Conservation (phyloP, 1,284 basidiomycete genomes). For the Salmacisia buchloeana region DNA sequence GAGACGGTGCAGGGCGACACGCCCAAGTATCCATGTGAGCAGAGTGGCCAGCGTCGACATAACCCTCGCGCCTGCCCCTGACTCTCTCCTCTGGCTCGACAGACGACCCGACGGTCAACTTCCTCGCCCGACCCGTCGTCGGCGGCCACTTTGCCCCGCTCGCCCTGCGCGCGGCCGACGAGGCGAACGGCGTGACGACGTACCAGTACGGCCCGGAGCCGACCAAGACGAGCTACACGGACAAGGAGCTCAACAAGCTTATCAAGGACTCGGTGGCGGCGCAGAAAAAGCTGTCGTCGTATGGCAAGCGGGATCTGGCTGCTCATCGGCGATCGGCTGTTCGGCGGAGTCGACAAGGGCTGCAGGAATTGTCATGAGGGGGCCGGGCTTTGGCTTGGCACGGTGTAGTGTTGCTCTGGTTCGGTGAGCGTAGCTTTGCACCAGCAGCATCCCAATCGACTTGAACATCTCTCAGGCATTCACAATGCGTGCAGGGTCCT, state of each 20-base stretch:
- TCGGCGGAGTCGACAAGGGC: no score
- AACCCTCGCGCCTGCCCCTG: background rate
- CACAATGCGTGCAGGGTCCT: no score
- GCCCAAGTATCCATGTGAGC: conserved; percentile 18
- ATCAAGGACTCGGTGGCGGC: background rate
- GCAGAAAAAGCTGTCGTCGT: background rate
- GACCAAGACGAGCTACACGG: background rate
- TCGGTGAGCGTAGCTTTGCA: no score
- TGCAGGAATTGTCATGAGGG: no score
- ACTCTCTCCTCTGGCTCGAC: background rate
- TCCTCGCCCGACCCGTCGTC: conserved; percentile 48
- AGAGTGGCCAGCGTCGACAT: background rate
- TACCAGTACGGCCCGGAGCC: conserved; percentile 17
- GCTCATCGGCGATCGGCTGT: background rate
- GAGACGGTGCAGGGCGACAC: conserved; percentile 39
- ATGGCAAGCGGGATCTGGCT: background rate
- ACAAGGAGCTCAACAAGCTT: background rate
- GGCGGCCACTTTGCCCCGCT: conserved; percentile 50
- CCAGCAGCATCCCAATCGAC: no score
- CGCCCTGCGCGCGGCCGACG: conserved; percentile 46
- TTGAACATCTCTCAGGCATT: no score
- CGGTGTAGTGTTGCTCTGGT: no score
- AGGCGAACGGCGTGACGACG: conserved; percentile 36
- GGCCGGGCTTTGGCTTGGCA: no score
- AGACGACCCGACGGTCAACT: conserved; percentile 43